A percentile compares a stretch with the other conserved stretches of the same genome.
phyloP scores from a whole-genome alignment of 208 protist species.

The Acanthamoeba healyi region DNA sequence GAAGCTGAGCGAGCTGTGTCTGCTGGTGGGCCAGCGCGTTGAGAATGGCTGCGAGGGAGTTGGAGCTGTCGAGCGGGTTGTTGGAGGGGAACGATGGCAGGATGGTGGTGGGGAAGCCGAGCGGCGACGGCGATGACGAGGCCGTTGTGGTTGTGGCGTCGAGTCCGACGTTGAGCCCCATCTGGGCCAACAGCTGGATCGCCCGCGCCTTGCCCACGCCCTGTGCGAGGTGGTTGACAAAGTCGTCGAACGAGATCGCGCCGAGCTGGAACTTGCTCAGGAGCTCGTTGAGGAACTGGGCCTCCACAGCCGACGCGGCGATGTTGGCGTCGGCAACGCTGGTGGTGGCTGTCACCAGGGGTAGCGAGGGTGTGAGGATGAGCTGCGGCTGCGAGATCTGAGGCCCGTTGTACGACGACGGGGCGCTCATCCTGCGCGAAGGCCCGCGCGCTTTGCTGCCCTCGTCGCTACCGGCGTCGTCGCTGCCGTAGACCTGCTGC shows the following conservation, averaged over 20 bases:
- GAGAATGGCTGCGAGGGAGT: not conserved
- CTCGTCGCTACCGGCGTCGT: not conserved
- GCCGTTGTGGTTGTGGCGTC: not conserved
- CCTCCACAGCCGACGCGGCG: not conserved
- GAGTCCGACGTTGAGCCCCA: not conserved
- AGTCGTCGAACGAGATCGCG: not conserved
- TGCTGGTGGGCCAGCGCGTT: conserved; percentile 31
- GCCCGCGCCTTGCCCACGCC: not conserved
- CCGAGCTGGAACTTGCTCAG: not conserved
- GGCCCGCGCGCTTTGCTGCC: not conserved
- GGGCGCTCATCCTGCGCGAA: conserved; percentile 4
- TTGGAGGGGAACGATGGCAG: not conserved
- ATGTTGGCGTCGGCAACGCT: not conserved
- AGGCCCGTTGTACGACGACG: not conserved
- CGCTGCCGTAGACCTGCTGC: not conserved
- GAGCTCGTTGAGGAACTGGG: conserved; percentile 31
- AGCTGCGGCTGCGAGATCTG: not conserved
- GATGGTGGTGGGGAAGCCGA: not conserved
- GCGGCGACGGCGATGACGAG: not conserved
- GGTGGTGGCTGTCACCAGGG: not conserved
- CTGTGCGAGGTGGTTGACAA: not conserved
- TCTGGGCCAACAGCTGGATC: not conserved
- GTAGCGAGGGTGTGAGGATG: not conserved
- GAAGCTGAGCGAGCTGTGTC: conserved; percentile 17
- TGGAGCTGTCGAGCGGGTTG: not conserved